These are phyloP conservation scores for Allium sativum DNA, from an alignment of 106 monocot genomes.

Conservation along the genomic window DNA sequence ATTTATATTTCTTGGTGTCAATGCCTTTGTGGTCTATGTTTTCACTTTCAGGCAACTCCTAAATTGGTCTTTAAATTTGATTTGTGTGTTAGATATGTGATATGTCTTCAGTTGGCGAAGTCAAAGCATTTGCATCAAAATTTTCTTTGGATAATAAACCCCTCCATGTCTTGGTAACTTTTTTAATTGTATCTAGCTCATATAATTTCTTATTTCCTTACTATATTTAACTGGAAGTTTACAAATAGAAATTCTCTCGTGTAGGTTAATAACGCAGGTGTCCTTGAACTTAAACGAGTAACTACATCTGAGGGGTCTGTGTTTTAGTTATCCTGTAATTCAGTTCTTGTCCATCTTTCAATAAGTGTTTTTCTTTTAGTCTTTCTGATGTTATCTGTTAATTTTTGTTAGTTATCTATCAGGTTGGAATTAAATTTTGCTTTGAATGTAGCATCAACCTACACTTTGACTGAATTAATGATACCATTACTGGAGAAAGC, in stretches of 20 bases:
- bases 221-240: conserved; percentile 5
- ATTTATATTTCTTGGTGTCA: too few relatives aligned
- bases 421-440: conserved; percentile 85
- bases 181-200: not conserved
- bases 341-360: not conserved
- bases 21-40: too few relatives aligned
- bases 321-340: not conserved
- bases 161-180: conserved; percentile 75
- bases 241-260: not conserved
- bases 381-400: not conserved
- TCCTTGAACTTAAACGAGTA: conserved; percentile 49
- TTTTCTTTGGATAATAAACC: conserved; percentile 54
- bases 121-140: conserved; percentile 68
- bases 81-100: conserved; percentile 64
- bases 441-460: conserved; percentile 86
- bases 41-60: too few relatives aligned
- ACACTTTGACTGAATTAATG: conserved; percentile 68
- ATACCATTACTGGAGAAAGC: conserved; percentile 72
- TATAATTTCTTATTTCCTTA: too few relatives aligned
- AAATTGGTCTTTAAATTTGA: too few relatives aligned
- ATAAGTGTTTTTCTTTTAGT: not conserved
- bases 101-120: conserved; percentile 66
- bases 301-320: conserved; percentile 77
- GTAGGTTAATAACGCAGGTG: conserved; percentile 92
- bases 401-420: not conserved